Percentiles rank a stretch among this genome's conserved stretches.
These are phyloP conservation scores for Pythium aquatile DNA, from an alignment of 352 stramenopile species.

Conservation along the genomic window DNA sequence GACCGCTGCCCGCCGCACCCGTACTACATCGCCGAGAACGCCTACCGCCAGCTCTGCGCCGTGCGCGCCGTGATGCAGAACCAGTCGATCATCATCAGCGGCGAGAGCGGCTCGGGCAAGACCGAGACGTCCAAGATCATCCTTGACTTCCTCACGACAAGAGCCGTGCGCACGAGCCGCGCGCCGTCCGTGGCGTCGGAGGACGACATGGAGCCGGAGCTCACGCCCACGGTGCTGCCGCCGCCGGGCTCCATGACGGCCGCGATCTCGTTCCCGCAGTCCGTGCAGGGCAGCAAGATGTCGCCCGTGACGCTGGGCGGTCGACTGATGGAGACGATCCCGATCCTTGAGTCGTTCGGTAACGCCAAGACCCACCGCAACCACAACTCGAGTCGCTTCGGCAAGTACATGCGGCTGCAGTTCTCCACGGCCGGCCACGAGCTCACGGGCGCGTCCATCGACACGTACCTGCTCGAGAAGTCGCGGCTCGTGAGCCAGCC, in stretches of 20 bases:
- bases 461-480: conserved; percentile 84
- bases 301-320: conserved; percentile 70
- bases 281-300: conserved; percentile 44
- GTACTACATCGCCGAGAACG: conserved; percentile 82
- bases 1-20: conserved; percentile 74
- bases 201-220: conserved; percentile 57
- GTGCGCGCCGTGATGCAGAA: conserved; percentile 85
- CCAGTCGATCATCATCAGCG: conserved; percentile 95
- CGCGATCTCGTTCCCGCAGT: conserved; percentile 75
- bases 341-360: conserved; percentile 90
- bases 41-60: conserved; percentile 80
- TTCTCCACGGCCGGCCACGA: conserved; percentile 72
- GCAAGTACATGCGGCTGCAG: conserved; percentile 90
- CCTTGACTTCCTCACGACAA: conserved; percentile 80
- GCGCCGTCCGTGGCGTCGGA: conserved; percentile 55
- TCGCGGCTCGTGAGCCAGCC: conserved; percentile 78
- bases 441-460: conserved; percentile 74
- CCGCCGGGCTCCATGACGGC: conserved; percentile 47
- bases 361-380: conserved; percentile 90
- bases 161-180: conserved; percentile 45
- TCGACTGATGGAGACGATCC: conserved; percentile 86
- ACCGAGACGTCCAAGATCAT: conserved; percentile 96
- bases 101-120: conserved; percentile 93
- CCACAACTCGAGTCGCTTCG: conserved; percentile 91
- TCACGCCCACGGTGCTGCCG: conserved; percentile 36